Conservation (phyloP, 306 rosid species). For the Sesbania bispinosa region DNA sequence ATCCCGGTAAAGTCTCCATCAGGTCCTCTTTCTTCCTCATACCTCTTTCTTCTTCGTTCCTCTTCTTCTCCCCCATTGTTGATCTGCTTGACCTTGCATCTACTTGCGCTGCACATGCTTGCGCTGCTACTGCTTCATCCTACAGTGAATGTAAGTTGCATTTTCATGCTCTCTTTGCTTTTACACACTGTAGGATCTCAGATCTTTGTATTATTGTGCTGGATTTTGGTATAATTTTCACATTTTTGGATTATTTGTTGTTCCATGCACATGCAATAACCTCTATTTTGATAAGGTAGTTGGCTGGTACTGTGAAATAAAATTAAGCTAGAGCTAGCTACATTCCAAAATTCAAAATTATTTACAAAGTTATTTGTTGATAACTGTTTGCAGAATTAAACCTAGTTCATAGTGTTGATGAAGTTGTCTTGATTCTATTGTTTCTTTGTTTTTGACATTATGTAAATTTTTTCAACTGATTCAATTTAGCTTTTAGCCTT, state of each 20-base stretch:
- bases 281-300: neutral
- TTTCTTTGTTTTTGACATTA: neutral
- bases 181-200: neutral
- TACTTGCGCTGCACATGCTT: too few relatives aligned
- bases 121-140: too few relatives aligned
- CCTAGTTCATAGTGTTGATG: neutral
- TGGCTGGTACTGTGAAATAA: neutral
- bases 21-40: too few relatives aligned
- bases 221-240: neutral
- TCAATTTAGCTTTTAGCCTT: neutral
- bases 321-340: neutral
- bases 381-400: neutral
- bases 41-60: too few relatives aligned
- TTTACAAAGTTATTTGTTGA: too few relatives aligned
- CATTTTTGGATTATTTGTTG: neutral
- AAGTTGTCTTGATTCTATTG: neutral
- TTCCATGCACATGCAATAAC: neutral
- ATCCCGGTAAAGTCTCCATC: too few relatives aligned
- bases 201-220: constrained; percentile 18
- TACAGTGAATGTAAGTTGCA: neutral
- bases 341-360: neutral
- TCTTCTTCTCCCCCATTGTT: too few relatives aligned
- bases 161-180: neutral
- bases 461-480: neutral
- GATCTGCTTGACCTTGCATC: too few relatives aligned